Base-by-base conservation (phyloP, 352 stramenopile genomes). In the Phytophthora palmivora region DNA sequence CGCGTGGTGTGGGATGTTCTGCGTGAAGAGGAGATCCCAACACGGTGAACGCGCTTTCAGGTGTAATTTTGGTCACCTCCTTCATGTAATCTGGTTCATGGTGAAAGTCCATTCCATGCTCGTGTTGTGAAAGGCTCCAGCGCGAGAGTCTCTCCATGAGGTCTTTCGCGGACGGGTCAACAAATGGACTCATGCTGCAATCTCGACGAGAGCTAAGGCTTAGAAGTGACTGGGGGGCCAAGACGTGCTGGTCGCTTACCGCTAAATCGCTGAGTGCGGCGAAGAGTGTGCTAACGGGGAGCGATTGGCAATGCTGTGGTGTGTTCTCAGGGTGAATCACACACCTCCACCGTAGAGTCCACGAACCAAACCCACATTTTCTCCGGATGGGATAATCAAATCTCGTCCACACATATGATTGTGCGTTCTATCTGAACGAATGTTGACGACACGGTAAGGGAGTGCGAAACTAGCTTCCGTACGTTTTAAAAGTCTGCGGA, bases 21-120 rank as follows among this genome's bases (percentile, higher is more conserved):
- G 47, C 18, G 24, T 53, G 38, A 11, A 52, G 30, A 41, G 57
- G 57, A 14, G 57, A 65, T 12, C 57, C 55, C 15, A 63, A 44
- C 9, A 65, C 57, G 7, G 57, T 65, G 57, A 65, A 65, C 0
- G 46, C 45, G 50, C 59, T 67, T 36, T 62, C 53, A 5, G 51
- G 48, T 4, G 51, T 62, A 30, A 67, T 60, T 44, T 62, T 67
- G 22, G 15, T 7, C 32, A 4, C 33, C 19, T 61, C 30, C 18
- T 53, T 43, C 16, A 15, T 33, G 36, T 38, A 36, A 14, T 60
- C 37, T 15, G 45, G 1, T 16, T 28, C 32, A 16, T 53, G 8
- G n/a, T 32, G 8, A 19, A 24, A 45, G n/a, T 32, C 45, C 4
- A 15, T 16, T 41, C n/a, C 46, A 15, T 41, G n/a, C 7, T 67